Evolutionary conservation across 2,329 filamentous ascomycete species (phyloP).

Genomic region (Penicillium verrucosum): DNA sequence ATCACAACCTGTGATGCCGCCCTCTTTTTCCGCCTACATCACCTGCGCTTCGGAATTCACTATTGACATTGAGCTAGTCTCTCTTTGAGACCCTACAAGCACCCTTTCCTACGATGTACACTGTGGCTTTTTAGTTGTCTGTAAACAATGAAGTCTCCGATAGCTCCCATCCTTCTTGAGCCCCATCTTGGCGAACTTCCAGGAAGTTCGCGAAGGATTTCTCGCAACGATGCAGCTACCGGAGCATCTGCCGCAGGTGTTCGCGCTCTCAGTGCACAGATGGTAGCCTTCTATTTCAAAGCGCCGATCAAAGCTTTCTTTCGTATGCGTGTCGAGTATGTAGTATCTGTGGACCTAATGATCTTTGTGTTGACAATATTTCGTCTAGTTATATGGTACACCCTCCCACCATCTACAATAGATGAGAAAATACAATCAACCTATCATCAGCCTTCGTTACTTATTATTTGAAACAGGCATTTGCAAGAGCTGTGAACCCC

Average conservation of each 20-base stretch:
- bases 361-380: slow-evolving; percentile 17
- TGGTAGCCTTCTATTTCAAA: slow-evolving; percentile 87
- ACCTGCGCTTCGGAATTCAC: background rate
- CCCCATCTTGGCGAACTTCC: slow-evolving; percentile 16
- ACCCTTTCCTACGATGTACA: background rate
- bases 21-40: background rate
- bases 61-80: background rate
- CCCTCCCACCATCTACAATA: background rate
- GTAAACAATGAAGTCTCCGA: slow-evolving; percentile 6
- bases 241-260: slow-evolving; percentile 83
- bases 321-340: slow-evolving; percentile 81
- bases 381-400: slow-evolving; percentile 51
- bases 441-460: slow-evolving; percentile 10
- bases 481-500: slow-evolving; percentile 62
- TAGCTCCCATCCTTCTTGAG: slow-evolving; percentile 18
- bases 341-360: slow-evolving; percentile 20
- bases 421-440: slow-evolving; percentile 1
- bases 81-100: background rate
- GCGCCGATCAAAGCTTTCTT: slow-evolving; percentile 92
- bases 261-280: slow-evolving; percentile 76
- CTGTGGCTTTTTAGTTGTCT: background rate
- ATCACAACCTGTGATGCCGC: background rate
- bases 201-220: slow-evolving; percentile 39
- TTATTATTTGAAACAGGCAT: slow-evolving; percentile 45
- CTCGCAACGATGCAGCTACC: slow-evolving; percentile 59